Conservation (phyloP, 2,329 filamentous ascomycete species). For the Dichotomopilus funicola region DNA sequence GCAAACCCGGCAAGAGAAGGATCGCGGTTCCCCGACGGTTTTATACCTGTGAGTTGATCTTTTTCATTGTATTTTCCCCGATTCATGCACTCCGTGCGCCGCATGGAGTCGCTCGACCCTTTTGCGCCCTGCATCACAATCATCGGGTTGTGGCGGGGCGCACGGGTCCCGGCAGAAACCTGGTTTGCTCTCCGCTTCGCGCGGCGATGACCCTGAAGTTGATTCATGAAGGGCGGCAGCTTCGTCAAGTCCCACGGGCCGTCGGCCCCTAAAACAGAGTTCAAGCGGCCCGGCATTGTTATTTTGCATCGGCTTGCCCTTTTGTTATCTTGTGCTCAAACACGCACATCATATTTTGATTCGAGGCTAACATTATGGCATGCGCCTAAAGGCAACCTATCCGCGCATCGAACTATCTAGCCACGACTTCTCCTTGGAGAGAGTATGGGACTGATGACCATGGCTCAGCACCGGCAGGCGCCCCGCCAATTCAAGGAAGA, state of each 20-base stretch:
- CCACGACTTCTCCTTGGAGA: too few species aligned
- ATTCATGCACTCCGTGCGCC: slow-evolving; percentile 2
- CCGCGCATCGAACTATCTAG: background rate
- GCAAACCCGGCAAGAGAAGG: background rate
- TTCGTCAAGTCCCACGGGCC: slow-evolving; percentile 3
- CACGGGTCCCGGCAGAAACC: slow-evolving; percentile 9
- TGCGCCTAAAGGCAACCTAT: background rate
- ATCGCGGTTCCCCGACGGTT: background rate
- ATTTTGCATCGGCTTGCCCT: too few species aligned
- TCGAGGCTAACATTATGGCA: too few species aligned
- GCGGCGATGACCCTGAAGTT: background rate
- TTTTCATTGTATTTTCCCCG: background rate
- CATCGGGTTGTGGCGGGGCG: slow-evolving; percentile 2
- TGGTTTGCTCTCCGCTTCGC: slow-evolving; percentile 5
- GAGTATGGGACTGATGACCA: slow-evolving; percentile 39
- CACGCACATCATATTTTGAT: too few species aligned
- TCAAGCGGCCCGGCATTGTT: background rate
- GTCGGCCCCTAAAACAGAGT: background rate
- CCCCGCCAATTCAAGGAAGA: slow-evolving; percentile 40
- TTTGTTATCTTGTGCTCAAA: too few species aligned
- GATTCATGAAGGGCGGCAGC: slow-evolving; percentile 3
- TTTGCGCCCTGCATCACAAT: slow-evolving; percentile 3
- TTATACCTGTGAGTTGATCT: slow-evolving; percentile 1
- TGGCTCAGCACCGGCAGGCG: slow-evolving; percentile 41
- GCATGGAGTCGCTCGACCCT: background rate